These are phyloP conservation scores for Taphrina flavorubra DNA, from an alignment of 1,139 yeast species.

Conservation along the genomic window DNA sequence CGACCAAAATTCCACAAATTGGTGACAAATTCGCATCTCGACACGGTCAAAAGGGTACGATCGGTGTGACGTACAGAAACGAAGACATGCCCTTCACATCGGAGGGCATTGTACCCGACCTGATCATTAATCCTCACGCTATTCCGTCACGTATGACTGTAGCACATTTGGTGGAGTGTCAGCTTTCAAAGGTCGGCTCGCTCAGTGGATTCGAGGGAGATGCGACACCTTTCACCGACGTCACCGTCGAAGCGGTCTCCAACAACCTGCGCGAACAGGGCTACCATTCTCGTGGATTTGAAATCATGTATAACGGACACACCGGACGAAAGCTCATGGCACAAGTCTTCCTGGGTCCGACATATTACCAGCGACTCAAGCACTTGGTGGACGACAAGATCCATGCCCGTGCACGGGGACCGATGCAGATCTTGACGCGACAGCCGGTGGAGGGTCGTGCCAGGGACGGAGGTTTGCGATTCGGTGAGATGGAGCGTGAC, in stretches of 20 bases:
- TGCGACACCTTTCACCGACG: slow-evolving; percentile 92
- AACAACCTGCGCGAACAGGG: slow-evolving; percentile 91
- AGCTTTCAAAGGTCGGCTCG: slow-evolving; percentile 91
- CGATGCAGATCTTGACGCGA: slow-evolving; percentile 95
- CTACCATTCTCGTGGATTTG: slow-evolving; percentile 97
- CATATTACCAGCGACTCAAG: slow-evolving; percentile 96
- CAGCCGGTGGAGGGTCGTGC: slow-evolving; percentile 99
- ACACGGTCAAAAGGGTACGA: slow-evolving; percentile 99
- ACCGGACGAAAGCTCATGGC: slow-evolving; percentile 98
- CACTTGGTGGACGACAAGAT: slow-evolving; percentile 98
- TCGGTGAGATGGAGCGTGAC: slow-evolving; percentile 99
- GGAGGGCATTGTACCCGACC: slow-evolving; percentile 95
- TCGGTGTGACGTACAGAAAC: slow-evolving; percentile 97
- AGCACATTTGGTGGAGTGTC: slow-evolving; percentile 98
- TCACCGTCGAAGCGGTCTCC: slow-evolving; percentile 95
- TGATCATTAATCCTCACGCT: slow-evolving; percentile 97
- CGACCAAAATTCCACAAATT: slow-evolving; percentile 96
- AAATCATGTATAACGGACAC: slow-evolving; percentile 97
- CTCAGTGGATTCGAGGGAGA: slow-evolving; percentile 97
- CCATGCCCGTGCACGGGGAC: slow-evolving; percentile 99
- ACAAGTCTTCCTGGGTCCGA: slow-evolving; percentile 97
- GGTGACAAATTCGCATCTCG: slow-evolving; percentile 99
- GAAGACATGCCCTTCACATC: slow-evolving; percentile 99
- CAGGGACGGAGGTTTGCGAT: slow-evolving; percentile 98
- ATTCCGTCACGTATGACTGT: slow-evolving; percentile 99